Base-by-base conservation (phyloP, 176 grass and related monocot genomes). In the Alopecurus myosuroides region DNA sequence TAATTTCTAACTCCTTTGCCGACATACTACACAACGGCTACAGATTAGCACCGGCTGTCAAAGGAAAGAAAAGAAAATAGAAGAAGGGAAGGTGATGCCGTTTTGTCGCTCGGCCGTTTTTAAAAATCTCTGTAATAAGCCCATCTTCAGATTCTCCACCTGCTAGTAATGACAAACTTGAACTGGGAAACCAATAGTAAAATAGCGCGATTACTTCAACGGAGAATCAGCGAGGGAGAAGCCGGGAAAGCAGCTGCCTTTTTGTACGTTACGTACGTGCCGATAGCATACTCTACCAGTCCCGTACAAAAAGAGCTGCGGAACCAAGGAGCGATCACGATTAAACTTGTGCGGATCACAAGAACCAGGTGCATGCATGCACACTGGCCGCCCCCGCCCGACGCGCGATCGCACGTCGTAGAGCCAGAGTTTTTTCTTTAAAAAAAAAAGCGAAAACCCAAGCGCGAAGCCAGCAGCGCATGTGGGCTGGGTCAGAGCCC, bases 281-380 rank as follows among this genome's bases (percentile, higher is more conserved):
- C 11, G 65, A 68, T 42, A 41, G 9, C 23, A 26, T 70, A 26
- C 37, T 42, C 68, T 25, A 18, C 33, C 8, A 37, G 18, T 68
- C 28, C 42, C 25, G 81, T 76, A 84, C 81, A 79, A 84, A 84
- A 88, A 88, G 76, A 33, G 19, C 66, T 7, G 55, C 81, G 49
- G 36, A 45, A 73, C 75, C 66, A 56, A 84, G 9, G 65, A 41
- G 33, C 52, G 41, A 74, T 77, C 86, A 9, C 79, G 68, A 44
- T 44, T 44, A 71, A 44, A 19, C 22, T 2, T 15, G 23, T 40
- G 11, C 84, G 1, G 29, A 49, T 80, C 65, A 35, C 84, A 1
- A 37, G 44, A 25, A 15, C 25, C 33, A 20, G 39, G 41, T 31
- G 26, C 36, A 29, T 40, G 79, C 70, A 72, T 30, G 63, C 76